Conservation (phyloP, 768 basidiomycete species). For the Leccinum imitatum region DNA sequence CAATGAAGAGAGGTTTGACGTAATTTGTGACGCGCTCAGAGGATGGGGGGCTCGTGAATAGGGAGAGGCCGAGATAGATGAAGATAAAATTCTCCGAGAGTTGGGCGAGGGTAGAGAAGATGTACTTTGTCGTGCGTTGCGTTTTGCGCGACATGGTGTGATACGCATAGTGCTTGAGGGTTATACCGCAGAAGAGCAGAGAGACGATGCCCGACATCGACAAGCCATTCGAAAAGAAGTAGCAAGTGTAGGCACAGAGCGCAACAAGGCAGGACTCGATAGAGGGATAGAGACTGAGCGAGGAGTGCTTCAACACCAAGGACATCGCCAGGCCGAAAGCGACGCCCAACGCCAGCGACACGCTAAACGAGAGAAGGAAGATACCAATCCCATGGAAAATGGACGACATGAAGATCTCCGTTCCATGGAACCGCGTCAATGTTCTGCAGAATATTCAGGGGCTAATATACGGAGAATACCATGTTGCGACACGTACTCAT, state of each 20-base stretch:
- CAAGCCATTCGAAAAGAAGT: conserved; percentile 97
- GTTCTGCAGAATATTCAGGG: conserved; percentile 53
- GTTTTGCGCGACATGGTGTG: conserved; percentile 98
- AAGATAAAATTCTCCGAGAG: conserved; percentile 99
- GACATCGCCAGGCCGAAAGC: conserved; percentile 89
- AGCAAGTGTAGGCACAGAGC: conserved; percentile 92
- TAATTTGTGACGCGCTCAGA: conserved; percentile 77
- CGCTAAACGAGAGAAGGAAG: conserved; percentile 92
- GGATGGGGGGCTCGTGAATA: conserved; percentile 89
- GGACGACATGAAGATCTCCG: conserved; percentile 81
- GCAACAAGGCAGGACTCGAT: conserved; percentile 98
- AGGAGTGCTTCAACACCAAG: conserved; percentile 91
- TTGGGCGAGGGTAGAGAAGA: conserved; percentile 91
- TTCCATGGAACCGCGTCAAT: conserved; percentile 86
- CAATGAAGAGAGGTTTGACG: conserved; percentile 94
- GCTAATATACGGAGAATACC: not conserved
- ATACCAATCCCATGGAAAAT: conserved; percentile 97
- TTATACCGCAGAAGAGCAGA: conserved; percentile 97
- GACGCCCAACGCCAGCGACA: conserved; percentile 93
- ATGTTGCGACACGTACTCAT: conserved; percentile 72
- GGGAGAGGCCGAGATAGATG: conserved; percentile 93
- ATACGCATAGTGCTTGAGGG: conserved; percentile 99
- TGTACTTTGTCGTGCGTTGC: conserved; percentile 92
- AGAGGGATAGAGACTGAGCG: conserved; percentile 80
- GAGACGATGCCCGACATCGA: conserved; percentile 97